Evolutionary conservation across 331 rosid species (phyloP), one percentile per base, ranked within the genome.

Genomic region (Malus hybrid): DNA sequence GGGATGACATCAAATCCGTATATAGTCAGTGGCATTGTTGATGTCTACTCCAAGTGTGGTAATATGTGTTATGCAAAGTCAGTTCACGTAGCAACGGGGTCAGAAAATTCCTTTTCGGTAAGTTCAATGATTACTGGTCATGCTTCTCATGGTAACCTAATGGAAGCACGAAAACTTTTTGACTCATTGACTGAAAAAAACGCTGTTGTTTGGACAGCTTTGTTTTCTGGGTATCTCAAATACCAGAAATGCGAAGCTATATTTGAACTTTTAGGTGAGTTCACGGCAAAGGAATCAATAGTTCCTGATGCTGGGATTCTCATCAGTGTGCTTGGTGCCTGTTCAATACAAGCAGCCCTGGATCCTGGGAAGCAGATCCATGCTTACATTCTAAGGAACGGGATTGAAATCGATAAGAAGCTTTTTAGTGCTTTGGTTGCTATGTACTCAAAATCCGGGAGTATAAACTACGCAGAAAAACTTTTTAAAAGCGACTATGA

Each of bases 381-480:
- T 70, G 87, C 90, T 63, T 84, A 84, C 75, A 74, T 87, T 29
- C 77, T 88, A 69, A 87, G 90, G 86, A 71, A 70, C 59, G 66
- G 78, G 67, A 50, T 88, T 73, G 67, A 81, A 59, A 72, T 84
- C 79, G 81, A 84, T 69, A 76, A 84, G 72, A 92, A 90, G 79
- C 69, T 92, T 76, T 24, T 65, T 78, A 88, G 90, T 73, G 83
- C 96, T 59, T 76, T 92, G 74, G 85, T 87, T 72, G 96, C 88
- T 81, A 92, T 92, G 97, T 90, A 92, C 86, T 90, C 96, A 74
- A 92, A 90, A 85, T 88, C 93, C 64, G 97, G 97, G 65, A 84
- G 64, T 71, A 77, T 92, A 48, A 44, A 72, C 44, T 85, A 84
- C 60, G 89, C 93, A 8, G 92, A 79, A 79, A 88, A 84, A 69